Percentiles rank a stretch among this genome's conserved stretches.
Evolutionary conservation across 164 flowering plant species (phyloP).

Genomic region (Brasenia schreberi): DNA sequence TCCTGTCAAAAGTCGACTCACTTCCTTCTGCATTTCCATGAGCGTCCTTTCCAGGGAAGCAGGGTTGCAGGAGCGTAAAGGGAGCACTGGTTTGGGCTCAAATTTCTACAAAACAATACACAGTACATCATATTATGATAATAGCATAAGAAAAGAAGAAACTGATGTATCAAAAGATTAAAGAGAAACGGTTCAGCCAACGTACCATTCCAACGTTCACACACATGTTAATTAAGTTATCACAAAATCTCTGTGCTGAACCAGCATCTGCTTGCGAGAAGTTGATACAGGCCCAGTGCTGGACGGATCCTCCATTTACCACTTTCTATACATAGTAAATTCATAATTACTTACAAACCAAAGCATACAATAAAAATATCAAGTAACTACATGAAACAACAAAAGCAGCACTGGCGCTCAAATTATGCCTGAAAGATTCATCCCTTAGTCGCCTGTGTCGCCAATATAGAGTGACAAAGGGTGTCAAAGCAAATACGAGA

Average conservation of each 20-base stretch:
- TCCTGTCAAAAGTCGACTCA: not conserved
- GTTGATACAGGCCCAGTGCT: slow-evolving; percentile 45
- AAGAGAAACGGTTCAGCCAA: not conserved
- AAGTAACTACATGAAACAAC: not conserved
- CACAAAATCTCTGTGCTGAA: slow-evolving; percentile 21
- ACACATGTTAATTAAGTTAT: slow-evolving; percentile 41
- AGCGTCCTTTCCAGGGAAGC: slow-evolving; percentile 36
- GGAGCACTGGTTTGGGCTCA: slow-evolving; percentile 23
- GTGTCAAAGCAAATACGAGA: not conserved
- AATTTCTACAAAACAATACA: slow-evolving; percentile 3
- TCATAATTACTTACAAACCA: not conserved
- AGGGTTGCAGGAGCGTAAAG: slow-evolving; percentile 15
- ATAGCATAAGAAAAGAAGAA: not conserved
- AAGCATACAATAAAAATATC: not conserved
- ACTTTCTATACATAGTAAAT: slow-evolving; percentile 40
- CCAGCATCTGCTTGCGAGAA: slow-evolving; percentile 26
- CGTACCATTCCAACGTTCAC: slow-evolving; percentile 70
- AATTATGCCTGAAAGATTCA: not conserved
- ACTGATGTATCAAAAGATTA: too few species aligned
- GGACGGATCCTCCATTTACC: slow-evolving; percentile 55
- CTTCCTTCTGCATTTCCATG: slow-evolving; percentile 13
- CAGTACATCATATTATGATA: too few species aligned
- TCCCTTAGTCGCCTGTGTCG: not conserved
- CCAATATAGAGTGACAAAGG: not conserved
- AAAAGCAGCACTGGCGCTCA: not conserved